Evolutionary conservation across 495 filamentous ascomycete genomes (phyloP).

Genomic region (Platismatia glauca): DNA sequence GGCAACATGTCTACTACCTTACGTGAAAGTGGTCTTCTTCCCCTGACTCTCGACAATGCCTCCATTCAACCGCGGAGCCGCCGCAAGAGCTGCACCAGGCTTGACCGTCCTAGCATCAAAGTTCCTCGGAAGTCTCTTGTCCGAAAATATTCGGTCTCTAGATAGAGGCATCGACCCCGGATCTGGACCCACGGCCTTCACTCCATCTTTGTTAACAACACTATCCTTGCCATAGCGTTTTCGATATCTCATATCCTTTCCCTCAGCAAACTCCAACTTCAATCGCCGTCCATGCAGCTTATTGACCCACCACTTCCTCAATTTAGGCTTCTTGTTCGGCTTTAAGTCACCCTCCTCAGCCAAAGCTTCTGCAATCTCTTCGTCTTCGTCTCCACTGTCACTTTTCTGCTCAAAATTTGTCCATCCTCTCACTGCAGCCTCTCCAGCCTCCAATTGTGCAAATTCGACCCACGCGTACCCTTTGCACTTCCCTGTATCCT

Average conservation of each 20-base stretch:
- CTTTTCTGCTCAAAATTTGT: conserved; percentile 53
- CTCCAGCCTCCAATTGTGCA: conserved; percentile 61
- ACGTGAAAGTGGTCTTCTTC: conserved; percentile 78
- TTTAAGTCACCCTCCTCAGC: conserved; percentile 25
- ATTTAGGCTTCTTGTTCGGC: conserved; percentile 46
- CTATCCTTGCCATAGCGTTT: conserved; percentile 79
- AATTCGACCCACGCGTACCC: conserved; percentile 94
- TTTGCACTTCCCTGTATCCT: conserved; percentile 96
- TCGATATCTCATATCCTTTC: conserved; percentile 74
- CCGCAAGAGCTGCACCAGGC: conserved; percentile 36
- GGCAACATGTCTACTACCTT: conserved; percentile 7
- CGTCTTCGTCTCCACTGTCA: conserved; percentile 50
- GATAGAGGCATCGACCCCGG: neutral
- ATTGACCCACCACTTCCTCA: conserved; percentile 74
- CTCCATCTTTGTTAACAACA: conserved; percentile 7
- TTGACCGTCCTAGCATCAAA: conserved; percentile 24
- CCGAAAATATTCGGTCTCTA: neutral
- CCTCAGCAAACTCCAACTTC: conserved; percentile 89
- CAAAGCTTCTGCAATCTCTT: conserved; percentile 34
- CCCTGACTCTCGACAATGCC: conserved; percentile 73
- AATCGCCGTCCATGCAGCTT: conserved; percentile 65
- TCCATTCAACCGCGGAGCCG: conserved; percentile 51
- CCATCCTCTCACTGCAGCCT: conserved; percentile 74
- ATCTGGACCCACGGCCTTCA: conserved; percentile 30
- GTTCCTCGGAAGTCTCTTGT: conserved; percentile 8